Conservation (phyloP, 805 yeast species). For the Kodamaea jinghongensis region DNA sequence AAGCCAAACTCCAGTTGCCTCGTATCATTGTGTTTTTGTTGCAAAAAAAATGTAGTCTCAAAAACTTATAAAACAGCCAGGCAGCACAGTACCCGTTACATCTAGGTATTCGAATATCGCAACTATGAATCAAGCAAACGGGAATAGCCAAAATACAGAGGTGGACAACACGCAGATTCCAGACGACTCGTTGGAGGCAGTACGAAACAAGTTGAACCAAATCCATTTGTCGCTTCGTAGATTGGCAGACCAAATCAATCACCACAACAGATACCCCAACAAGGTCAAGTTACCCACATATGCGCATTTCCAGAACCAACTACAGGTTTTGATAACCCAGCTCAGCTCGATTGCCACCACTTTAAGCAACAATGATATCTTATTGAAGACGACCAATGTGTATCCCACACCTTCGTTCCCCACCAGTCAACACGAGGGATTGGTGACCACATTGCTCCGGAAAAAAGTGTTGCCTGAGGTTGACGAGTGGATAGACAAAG, state of each 20-base stretch:
- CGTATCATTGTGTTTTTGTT: conserved; percentile 18
- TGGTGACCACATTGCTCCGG: conserved; percentile 78
- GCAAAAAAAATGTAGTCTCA: conserved; percentile 7
- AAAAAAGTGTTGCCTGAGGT: conserved; percentile 91
- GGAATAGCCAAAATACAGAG: conserved; percentile 1
- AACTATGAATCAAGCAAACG: conserved; percentile 6
- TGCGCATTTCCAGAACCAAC: conserved; percentile 78
- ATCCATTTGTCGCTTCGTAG: conserved; percentile 40
- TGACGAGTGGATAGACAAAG: conserved; percentile 68
- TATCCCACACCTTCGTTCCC: conserved; percentile 87
- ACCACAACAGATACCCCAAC: conserved; percentile 35
- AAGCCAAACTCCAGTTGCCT: conserved; percentile 34
- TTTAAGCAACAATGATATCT: conserved; percentile 56
- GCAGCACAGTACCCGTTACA: too few relatives aligned
- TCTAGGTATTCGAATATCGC: too few relatives aligned
- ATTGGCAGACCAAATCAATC: conserved; percentile 36
- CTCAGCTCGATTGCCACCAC: conserved; percentile 72
- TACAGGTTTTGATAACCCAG: conserved; percentile 80
- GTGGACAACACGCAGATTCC: conserved; percentile 24
- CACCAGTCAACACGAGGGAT: conserved; percentile 75
- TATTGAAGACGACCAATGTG: conserved; percentile 65
- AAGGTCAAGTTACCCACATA: conserved; percentile 41
- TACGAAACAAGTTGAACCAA: conserved; percentile 41
- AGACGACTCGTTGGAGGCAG: conserved; percentile 37
- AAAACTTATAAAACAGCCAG: too few relatives aligned